Evolutionary conservation across 2,329 filamentous ascomycete genomes (phyloP), one percentile per base, ranked within the genome.

Genomic region (Hymenoscyphus occultus): DNA sequence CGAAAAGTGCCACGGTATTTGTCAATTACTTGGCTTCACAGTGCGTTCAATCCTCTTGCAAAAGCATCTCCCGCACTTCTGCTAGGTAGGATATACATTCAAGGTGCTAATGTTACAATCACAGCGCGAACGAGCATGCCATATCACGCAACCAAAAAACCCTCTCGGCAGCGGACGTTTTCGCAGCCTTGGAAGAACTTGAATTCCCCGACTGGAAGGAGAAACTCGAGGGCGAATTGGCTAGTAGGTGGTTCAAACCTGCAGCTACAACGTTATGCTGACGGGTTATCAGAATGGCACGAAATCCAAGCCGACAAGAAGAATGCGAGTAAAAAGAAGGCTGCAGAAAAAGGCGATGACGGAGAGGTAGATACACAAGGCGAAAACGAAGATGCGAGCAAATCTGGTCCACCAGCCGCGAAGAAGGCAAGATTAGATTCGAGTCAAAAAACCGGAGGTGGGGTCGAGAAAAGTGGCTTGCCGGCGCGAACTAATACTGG

Each of bases 1-100:
- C 86, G 70, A 93, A 93, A 78, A 90, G 90, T 77, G 89, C 91
- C 7, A 93, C 90, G 1, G 88, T 95, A 0, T 95, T 95, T 74
- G 89, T 95, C 71, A 94, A 86, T 78, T 91, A 93, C 76, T 80
- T 95, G 39, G 88, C 90, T 56, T 84, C 86, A 67, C 85, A 88
- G 91, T 94, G 83, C 63, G 89, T 82, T 51, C 19, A 6, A n/a
- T 45, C 42, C 42, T 2, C 5, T 6, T 19, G 5, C 7, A 13
- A 19, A 51, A 12, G 16, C 45, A 22, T n/a, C 19, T 19, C 45
- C 19, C 9, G 28, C 3, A 10, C n/a, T 40, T 32, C 45, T 14
- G 32, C 39, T 31, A 2, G 48, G 28, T 14, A 28, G 7, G 28
- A 14, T n/a, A 9, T 39, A 14, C 35, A 35, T 4, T 13, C n/a